Percentiles rank a stretch among this genome's conserved stretches.
Conservation (phyloP, 352 stramenopile genomes). For the Peronospora belbahrii region DNA sequence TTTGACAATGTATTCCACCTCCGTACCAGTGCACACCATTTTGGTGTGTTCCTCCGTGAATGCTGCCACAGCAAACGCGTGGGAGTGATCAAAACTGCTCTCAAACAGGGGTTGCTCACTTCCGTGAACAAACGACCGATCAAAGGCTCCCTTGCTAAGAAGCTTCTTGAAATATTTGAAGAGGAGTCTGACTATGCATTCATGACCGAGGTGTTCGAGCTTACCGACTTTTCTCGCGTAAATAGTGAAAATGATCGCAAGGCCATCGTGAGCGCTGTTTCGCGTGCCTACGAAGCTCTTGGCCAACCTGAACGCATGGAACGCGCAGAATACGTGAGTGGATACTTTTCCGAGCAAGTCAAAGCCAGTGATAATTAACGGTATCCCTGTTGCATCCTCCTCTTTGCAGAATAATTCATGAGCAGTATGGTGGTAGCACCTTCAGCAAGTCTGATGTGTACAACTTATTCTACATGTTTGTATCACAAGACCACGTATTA, state of each 20-base stretch:
- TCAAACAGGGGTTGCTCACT: slow-evolving; percentile 24
- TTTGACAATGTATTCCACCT: slow-evolving; percentile 31
- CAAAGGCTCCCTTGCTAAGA: slow-evolving; percentile 18
- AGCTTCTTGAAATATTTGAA: slow-evolving; percentile 24
- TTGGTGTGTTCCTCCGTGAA: slow-evolving; percentile 34
- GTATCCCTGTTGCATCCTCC: slow-evolving; percentile 18
- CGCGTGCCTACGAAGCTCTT: slow-evolving; percentile 30
- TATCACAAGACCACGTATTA: too few relatives aligned
- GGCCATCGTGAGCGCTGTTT: slow-evolving; percentile 18
- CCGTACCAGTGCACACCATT: slow-evolving; percentile 29
- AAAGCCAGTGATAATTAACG: slow-evolving; percentile 17
- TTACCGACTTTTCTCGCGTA: slow-evolving; percentile 22
- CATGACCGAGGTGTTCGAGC: slow-evolving; percentile 28
- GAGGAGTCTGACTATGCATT: slow-evolving; percentile 24
- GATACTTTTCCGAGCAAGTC: background rate
- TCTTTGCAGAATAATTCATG: slow-evolving; percentile 11
- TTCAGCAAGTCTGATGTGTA: too few relatives aligned
- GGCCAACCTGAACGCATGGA: slow-evolving; percentile 15
- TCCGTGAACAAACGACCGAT: slow-evolving; percentile 19
- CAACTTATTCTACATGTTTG: too few relatives aligned
- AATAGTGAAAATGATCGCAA: slow-evolving; percentile 19
- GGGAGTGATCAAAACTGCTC: slow-evolving; percentile 18
- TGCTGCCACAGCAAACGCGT: slow-evolving; percentile 29
- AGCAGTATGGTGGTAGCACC: slow-evolving; percentile 1
- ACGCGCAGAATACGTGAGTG: slow-evolving; percentile 13